Evolutionary conservation across 2,329 filamentous ascomycete genomes (phyloP), one percentile per base, ranked within the genome.

Genomic region (Aspergillus sp.): DNA sequence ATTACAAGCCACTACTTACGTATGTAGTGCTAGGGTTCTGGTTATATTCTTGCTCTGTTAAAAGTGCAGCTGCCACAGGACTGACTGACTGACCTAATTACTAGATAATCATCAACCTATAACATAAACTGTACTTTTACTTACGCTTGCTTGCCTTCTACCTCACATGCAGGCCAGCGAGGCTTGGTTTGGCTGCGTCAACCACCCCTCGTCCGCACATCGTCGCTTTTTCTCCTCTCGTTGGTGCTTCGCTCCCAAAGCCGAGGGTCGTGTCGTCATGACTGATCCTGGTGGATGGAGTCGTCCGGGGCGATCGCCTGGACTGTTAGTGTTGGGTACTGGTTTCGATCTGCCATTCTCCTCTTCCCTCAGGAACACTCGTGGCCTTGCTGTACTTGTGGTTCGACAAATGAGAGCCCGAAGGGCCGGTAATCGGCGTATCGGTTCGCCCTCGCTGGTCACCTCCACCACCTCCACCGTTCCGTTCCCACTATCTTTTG

Each of bases 241-340:
- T 32, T 36, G 52, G 9, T 38, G 9, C 25, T 45, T 21, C 56
- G 12, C 36, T 49, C 48, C 39, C 47, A 48, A 50, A 32, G 15
- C 50, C 58, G 28, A 55, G 25, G 54, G 58, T 62, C 56, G 45
- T 66, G 64, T 63, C 64, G 63, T 66, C 64, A 66, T 66, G 60
- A 60, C 61, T 48, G 52, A 28, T 30, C 13, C 47, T 57, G 55
- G 57, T 47, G 47, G 51, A 61, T 60, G 51, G 38, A 25, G 39
- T 21, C 41, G 30, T 45, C 39, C 41, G 61, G 55, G 58, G 43
- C 59, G 56, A 61, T 61, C 59, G 41, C 52, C 51, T 23, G 25
- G 53, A 48, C 53, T 36, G 57, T 56, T 56, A 28, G 53, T 36
- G 52, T 56, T 56, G 41, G 53, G 53, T 55, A 32, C 25, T 15